Percentiles rank a stretch among this genome's conserved stretches.
These are phyloP conservation scores for Kluyveromyces sp. DNA, from an alignment of 1,139 yeast genomes.

Conservation along the genomic window DNA sequence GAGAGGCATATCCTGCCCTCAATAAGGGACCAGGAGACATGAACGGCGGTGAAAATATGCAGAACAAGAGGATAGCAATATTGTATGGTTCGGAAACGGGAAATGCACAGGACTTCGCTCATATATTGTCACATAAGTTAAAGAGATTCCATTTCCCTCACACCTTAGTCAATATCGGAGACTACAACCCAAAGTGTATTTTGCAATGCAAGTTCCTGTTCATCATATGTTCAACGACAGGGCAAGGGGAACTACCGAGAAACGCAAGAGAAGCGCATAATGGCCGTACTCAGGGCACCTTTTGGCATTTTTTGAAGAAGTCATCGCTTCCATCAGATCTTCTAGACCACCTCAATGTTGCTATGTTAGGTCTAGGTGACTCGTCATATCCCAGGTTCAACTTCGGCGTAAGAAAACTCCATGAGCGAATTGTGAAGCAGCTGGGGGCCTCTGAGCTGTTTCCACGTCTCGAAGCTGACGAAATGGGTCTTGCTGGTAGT, in stretches of 20 bases:
- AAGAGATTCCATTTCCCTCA: constrained; percentile 51
- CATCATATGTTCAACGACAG: constrained; percentile 81
- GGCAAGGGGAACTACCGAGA: constrained; percentile 90
- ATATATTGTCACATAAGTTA: constrained; percentile 49
- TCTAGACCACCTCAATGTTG: constrained; percentile 53
- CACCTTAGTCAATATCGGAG: constrained; percentile 51
- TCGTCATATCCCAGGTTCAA: constrained; percentile 84
- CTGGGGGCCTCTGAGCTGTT: constrained; percentile 73
- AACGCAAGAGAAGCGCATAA: constrained; percentile 41
- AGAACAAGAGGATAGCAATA: constrained; percentile 41
- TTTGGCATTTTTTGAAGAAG: constrained; percentile 69
- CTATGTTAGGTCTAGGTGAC: constrained; percentile 92
- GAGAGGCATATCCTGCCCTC: neutral
- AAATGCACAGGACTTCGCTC: constrained; percentile 81
- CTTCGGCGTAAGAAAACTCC: constrained; percentile 77
- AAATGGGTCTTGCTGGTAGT: constrained; percentile 40
- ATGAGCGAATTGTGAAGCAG: constrained; percentile 60
- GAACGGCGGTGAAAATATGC: constrained; percentile 2
- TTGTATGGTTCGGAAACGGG: constrained; percentile 94
- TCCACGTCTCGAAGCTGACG: constrained; percentile 84
- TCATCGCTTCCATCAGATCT: constrained; percentile 60
- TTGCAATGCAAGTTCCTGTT: constrained; percentile 47
- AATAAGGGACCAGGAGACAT: neutral
- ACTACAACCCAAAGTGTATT: constrained; percentile 47
- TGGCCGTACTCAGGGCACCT: constrained; percentile 30